These are phyloP conservation scores for Gaeumannomyces tritici DNA, from an alignment of 2,329 filamentous ascomycete species.

Conservation along the genomic window DNA sequence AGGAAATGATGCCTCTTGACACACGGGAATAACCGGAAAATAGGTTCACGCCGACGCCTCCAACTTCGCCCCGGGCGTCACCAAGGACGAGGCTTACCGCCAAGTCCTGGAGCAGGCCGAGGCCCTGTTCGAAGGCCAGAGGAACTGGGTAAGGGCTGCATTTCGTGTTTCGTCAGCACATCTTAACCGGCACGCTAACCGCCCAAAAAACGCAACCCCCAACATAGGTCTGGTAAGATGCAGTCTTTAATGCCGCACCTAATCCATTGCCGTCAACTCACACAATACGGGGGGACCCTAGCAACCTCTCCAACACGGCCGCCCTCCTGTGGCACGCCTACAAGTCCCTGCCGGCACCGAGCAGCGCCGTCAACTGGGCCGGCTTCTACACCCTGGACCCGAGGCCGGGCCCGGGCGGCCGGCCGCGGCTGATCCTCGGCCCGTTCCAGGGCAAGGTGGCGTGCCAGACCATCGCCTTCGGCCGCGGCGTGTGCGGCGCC, in stretches of 20 bases:
- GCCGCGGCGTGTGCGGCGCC: constrained; percentile 65
- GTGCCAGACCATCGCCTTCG: constrained; percentile 68
- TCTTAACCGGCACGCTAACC: not conserved
- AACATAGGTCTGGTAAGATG: constrained; percentile 29
- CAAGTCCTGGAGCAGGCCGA: constrained; percentile 64
- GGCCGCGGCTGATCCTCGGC: constrained; percentile 57
- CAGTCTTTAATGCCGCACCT: not conserved
- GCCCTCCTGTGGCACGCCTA: constrained; percentile 73
- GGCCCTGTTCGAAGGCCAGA: constrained; percentile 60
- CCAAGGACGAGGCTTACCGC: constrained; percentile 63
- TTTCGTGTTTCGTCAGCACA: not conserved
- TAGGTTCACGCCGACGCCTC: constrained; percentile 73
- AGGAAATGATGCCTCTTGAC: no score
- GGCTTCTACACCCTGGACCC: constrained; percentile 63
- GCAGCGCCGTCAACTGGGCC: constrained; percentile 66
- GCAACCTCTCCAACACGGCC: constrained; percentile 68
- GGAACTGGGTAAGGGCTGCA: constrained; percentile 61
- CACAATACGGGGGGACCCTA: constrained; percentile 19
- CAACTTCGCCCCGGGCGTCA: constrained; percentile 56
- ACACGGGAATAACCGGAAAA: not conserved
- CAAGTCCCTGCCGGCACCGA: constrained; percentile 59
- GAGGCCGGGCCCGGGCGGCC: constrained; percentile 16
- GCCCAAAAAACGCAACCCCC: not conserved
- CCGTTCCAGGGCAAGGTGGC: constrained; percentile 75
- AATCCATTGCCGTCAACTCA: not conserved